Percentiles rank a stretch among this genome's conserved stretches.
phyloP scores from a whole-genome alignment of 805 yeast genomes.

The Clavispora carvajalis region DNA sequence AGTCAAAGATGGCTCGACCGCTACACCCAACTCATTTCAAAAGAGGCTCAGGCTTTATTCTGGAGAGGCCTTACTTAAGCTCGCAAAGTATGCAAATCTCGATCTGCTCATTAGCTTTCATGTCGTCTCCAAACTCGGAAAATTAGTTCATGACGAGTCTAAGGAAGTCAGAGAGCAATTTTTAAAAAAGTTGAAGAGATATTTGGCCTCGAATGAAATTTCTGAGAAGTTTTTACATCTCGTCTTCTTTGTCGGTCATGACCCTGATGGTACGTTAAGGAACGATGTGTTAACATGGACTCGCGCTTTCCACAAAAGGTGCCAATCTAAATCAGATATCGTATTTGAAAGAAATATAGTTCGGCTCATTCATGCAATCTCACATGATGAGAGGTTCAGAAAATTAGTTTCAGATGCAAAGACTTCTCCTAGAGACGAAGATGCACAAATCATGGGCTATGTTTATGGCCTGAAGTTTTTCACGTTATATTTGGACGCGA shows the following conservation, averaged over 20 bases:
- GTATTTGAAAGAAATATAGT: slow-evolving; percentile 63
- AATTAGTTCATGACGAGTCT: slow-evolving; percentile 64
- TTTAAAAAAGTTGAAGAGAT: slow-evolving; percentile 44
- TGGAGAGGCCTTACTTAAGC: slow-evolving; percentile 57
- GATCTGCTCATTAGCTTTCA: slow-evolving; percentile 48
- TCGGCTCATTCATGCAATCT: slow-evolving; percentile 61
- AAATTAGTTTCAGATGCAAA: slow-evolving; percentile 29
- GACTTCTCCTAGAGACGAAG: slow-evolving; percentile 6
- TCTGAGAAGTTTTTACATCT: slow-evolving; percentile 65
- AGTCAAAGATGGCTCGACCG: slow-evolving; percentile 36
- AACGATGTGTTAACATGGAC: slow-evolving; percentile 65
- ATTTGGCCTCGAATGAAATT: slow-evolving; percentile 45
- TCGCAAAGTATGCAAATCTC: slow-evolving; percentile 52
- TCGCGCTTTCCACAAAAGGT: slow-evolving; percentile 46
- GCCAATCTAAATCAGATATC: slow-evolving; percentile 32
- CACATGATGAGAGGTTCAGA: slow-evolving; percentile 68
- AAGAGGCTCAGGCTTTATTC: slow-evolving; percentile 62
- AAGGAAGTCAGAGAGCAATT: slow-evolving; percentile 51
- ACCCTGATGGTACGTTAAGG: slow-evolving; percentile 52
- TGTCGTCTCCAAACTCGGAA: slow-evolving; percentile 48
- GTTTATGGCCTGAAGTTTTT: slow-evolving; percentile 56
- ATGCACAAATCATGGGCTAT: slow-evolving; percentile 29
- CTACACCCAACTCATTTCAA: slow-evolving; percentile 62
- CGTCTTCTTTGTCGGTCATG: slow-evolving; percentile 71
- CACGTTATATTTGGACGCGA: slow-evolving; percentile 51